Evolutionary conservation across 176 grass and related monocot genomes (phyloP), one percentile per base, ranked within the genome.

Genomic region (Canna indica): DNA sequence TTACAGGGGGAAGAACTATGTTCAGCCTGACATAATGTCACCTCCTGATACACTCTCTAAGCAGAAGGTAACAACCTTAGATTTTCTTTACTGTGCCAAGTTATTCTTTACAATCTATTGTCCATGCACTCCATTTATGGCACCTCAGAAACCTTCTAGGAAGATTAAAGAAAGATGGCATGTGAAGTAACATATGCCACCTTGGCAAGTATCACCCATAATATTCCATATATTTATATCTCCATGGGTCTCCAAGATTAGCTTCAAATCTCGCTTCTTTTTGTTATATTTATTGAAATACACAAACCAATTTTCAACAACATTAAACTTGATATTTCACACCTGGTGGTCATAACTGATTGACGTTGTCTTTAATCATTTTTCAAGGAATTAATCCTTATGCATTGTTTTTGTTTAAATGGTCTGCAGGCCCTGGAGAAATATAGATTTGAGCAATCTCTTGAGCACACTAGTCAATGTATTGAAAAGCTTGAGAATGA

Each of bases 381-480:
- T 3, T 31, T 16, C 59, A 38, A 3, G 20, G 20, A 1, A n/a
- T 22, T 66, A 10, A 32, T 22, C 20, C 0, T 39, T 3, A 24
- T 41, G 8, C 0, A 24, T 66, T 39, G 20, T 66, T 41, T 75
- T n/a, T 9, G 1, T 69, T 64, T 31, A 38, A 56, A 30, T 36
- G n/a, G 70, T 53, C 15, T 34, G 16, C 62, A 90, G 87, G 91
- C 84, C 26, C 58, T 95, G 67, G 87, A 90, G 82, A 95, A 90
- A 78, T 90, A 90, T 81, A 81, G 63, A n/a, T 90, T 74, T 47
- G 81, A 87, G 74, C 91, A 95, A 82, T 95, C 90, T 58, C 90
- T 86, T 75, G 83, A 93, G 31, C 90, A 93, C 75, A 86, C 83
- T n/a, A 75, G 90, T 45, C 78, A 86, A 28, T 89, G 83, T 64